Percentiles rank a stretch among this genome's conserved stretches.
Evolutionary conservation across 2,329 filamentous ascomycete genomes (phyloP).

Genomic region (Fusarium temperatum): DNA sequence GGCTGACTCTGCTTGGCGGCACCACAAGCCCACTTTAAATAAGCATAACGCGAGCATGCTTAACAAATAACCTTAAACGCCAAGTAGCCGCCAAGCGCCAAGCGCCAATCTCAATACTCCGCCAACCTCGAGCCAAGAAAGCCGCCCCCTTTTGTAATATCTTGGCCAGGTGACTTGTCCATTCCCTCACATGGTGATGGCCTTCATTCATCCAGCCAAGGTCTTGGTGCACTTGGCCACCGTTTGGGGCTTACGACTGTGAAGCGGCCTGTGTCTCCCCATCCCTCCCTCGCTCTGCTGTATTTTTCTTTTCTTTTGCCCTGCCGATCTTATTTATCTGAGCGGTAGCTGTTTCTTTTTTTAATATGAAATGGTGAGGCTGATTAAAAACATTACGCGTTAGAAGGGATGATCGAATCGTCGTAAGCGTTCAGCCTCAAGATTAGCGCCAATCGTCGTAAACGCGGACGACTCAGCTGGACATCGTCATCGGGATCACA

Average conservation of each 20-base stretch:
- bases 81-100: constrained; percentile 35
- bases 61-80: constrained; percentile 27
- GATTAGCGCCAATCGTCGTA: neutral
- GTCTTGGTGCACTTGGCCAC: constrained; percentile 21
- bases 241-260: neutral
- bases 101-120: constrained; percentile 21
- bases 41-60: constrained; percentile 22
- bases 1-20: neutral
- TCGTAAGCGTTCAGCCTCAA: neutral
- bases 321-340: neutral
- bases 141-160: neutral
- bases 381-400: neutral
- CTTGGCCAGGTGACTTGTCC: neutral
- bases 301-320: neutral
- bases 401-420: neutral
- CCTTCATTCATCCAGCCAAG: constrained; percentile 13
- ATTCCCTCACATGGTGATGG: no score
- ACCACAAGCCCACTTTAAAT: neutral
- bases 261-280: neutral
- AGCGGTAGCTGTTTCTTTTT: neutral
- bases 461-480: neutral
- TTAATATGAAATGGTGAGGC: neutral
- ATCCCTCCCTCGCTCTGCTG: neutral
- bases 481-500: neutral
- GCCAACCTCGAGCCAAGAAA: constrained; percentile 13